phyloP scores from a whole-genome alignment of 805 yeast genomes.

The Yueomyces sp. region DNA sequence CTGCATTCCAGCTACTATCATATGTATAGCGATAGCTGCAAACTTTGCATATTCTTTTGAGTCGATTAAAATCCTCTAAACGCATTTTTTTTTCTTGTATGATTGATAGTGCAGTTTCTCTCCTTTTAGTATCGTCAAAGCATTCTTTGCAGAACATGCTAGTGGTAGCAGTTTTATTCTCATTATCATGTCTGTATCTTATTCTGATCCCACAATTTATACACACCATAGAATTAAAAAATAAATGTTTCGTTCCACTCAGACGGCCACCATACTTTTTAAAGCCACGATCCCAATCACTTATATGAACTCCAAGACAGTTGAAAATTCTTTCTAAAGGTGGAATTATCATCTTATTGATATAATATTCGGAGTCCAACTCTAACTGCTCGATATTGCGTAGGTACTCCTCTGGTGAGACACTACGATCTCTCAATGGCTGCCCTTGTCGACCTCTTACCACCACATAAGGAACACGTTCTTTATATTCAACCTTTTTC shows the following conservation, averaged over 20 bases:
- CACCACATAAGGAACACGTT: slow-evolving; percentile 80
- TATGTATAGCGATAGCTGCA: slow-evolving; percentile 21
- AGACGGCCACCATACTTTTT: not conserved
- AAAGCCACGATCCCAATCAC: slow-evolving; percentile 45
- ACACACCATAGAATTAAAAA: slow-evolving; percentile 20
- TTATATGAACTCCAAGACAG: slow-evolving; percentile 68
- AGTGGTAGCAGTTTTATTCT: not conserved
- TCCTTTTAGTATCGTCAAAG: not conserved
- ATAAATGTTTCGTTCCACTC: slow-evolving; percentile 2
- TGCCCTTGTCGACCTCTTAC: slow-evolving; percentile 41
- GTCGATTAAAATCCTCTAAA: slow-evolving; percentile 19
- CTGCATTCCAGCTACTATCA: slow-evolving; percentile 13
- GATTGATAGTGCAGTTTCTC: slow-evolving; percentile 1
- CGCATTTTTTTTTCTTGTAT: not conserved
- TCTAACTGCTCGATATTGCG: slow-evolving; percentile 23
- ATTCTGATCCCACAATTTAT: slow-evolving; percentile 17
- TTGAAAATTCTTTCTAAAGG: slow-evolving; percentile 79
- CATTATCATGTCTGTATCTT: not conserved
- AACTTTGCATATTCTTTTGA: slow-evolving; percentile 24
- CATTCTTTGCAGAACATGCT: slow-evolving; percentile 1
- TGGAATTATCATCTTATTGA: slow-evolving; percentile 71
- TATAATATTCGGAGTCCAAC: slow-evolving; percentile 77
- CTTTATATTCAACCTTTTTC: slow-evolving; percentile 75
- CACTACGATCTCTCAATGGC: slow-evolving; percentile 60
- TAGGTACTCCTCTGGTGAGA: slow-evolving; percentile 67